phyloP scores from a whole-genome alignment of 2,329 filamentous ascomycete genomes.

The Aspergillus niger region DNA sequence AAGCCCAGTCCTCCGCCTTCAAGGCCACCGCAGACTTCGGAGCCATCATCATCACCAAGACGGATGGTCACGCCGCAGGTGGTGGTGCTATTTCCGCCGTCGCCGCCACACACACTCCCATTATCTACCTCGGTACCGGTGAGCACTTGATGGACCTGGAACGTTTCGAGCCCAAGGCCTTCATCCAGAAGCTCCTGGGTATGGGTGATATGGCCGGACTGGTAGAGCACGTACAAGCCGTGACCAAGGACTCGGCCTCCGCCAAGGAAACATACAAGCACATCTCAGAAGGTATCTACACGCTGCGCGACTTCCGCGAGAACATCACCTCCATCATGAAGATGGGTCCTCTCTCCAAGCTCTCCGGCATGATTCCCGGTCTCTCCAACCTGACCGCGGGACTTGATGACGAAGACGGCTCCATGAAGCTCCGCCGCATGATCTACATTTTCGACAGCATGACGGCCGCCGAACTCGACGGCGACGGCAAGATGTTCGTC shows the following conservation, averaged over 20 bases:
- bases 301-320: constrained; percentile 88
- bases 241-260: constrained; percentile 81
- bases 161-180: constrained; percentile 86
- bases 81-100: constrained; percentile 98
- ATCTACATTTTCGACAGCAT: constrained; percentile 99
- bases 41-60: constrained; percentile 98
- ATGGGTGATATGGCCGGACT: constrained; percentile 97
- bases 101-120: constrained; percentile 92
- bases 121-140: constrained; percentile 96
- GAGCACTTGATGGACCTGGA: constrained; percentile 97
- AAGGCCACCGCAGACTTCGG: constrained; percentile 97
- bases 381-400: constrained; percentile 91
- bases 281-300: constrained; percentile 95
- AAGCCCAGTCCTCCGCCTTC: constrained; percentile 92
- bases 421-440: constrained; percentile 92
- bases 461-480: constrained; percentile 94
- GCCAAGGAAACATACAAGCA: constrained; percentile 98
- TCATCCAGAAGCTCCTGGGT: constrained; percentile 88
- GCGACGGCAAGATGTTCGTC: constrained; percentile 90
- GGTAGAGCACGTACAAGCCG: constrained; percentile 92
- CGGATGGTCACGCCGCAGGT: constrained; percentile 90
- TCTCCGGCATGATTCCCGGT: constrained; percentile 98
- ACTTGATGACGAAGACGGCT: constrained; percentile 97
- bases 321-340: constrained; percentile 99
- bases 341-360: constrained; percentile 96